These are phyloP conservation scores for Colletotrichum euphorbiae DNA, from an alignment of 2,329 filamentous ascomycete genomes.

Conservation along the genomic window DNA sequence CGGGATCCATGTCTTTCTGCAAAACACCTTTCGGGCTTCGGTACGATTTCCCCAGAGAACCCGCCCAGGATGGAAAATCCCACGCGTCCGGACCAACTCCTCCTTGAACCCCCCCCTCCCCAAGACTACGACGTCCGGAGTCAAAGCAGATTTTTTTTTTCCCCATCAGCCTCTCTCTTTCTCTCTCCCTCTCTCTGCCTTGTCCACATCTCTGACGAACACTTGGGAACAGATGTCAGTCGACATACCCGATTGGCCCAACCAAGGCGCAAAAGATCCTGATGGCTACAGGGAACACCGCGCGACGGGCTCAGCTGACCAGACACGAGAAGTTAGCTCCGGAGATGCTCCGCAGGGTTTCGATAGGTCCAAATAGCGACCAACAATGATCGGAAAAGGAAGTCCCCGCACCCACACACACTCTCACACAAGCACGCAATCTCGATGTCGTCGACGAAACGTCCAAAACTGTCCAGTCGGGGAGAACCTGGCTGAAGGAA, in stretches of 20 bases:
- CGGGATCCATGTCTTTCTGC: not conserved
- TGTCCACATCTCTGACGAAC: slow-evolving; percentile 3
- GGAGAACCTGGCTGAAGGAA: not conserved
- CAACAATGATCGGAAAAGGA: not conserved
- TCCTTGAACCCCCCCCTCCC: not conserved
- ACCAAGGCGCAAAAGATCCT: not conserved
- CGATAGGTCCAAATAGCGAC: not conserved
- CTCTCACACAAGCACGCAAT: not conserved
- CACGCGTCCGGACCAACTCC: not conserved
- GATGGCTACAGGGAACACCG: not conserved
- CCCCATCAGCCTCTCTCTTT: not conserved
- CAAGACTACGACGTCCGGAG: too few species aligned
- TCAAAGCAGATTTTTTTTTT: too few species aligned
- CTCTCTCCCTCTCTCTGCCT: not conserved
- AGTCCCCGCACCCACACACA: not conserved
- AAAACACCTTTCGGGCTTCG: slow-evolving; percentile 1
- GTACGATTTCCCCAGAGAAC: not conserved
- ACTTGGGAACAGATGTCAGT: not conserved
- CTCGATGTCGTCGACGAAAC: slow-evolving; percentile 20
- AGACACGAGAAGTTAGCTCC: too few species aligned
- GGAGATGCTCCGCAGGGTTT: too few species aligned
- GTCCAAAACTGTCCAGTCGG: too few species aligned
- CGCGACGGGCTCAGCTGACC: not conserved
- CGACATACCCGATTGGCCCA: not conserved
- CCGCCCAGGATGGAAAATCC: too few species aligned